Evolutionary conservation across 225 moss, liverwort and hornwort species (phyloP).

Genomic region (Physcomitrellopsis africana): DNA sequence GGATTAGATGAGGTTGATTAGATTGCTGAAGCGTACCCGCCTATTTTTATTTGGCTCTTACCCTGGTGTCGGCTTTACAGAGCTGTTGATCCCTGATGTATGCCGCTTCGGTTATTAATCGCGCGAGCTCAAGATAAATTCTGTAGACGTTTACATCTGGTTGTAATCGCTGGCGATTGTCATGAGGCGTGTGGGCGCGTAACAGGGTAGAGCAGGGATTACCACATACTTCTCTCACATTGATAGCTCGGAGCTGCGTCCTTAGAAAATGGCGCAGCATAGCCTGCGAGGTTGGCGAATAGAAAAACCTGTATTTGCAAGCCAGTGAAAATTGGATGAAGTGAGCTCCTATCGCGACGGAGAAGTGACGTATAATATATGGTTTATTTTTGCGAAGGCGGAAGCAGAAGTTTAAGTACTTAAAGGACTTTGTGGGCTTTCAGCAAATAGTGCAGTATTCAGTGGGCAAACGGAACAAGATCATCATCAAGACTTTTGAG

Average conservation of each 20-base stretch:
- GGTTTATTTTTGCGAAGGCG: slow-evolving; percentile 12
- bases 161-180: background rate
- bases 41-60: background rate
- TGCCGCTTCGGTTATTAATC: background rate
- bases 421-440: slow-evolving; percentile 11
- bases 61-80: background rate
- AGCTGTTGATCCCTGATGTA: slow-evolving; percentile 10
- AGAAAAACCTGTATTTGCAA: slow-evolving; percentile 6
- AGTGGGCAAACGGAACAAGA: background rate
- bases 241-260: background rate
- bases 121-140: background rate
- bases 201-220: background rate
- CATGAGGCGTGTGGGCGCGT: slow-evolving; percentile 13
- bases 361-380: background rate
- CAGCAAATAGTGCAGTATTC: slow-evolving; percentile 7
- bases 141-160: background rate
- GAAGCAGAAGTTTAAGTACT: slow-evolving; percentile 27
- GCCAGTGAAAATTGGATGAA: background rate
- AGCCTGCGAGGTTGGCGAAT: slow-evolving; percentile 13
- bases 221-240: background rate
- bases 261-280: background rate
- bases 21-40: background rate
- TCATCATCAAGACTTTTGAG: background rate
- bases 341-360: background rate
- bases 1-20: slow-evolving; percentile 3